Evolutionary conservation across 73 alveolate genomes (phyloP).

Genomic region (Durusdinium trenchii): DNA sequence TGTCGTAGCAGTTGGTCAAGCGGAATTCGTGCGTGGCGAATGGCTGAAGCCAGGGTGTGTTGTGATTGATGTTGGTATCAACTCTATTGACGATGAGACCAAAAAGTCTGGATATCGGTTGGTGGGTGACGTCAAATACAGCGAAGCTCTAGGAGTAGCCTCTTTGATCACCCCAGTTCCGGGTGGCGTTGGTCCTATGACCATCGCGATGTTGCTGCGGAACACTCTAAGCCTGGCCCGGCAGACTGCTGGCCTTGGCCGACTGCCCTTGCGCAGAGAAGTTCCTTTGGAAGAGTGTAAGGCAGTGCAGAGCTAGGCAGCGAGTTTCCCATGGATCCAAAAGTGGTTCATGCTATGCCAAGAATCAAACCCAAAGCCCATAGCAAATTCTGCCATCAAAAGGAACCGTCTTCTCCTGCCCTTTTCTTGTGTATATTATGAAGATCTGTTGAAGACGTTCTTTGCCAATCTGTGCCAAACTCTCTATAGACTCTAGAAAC

Average conservation of each 20-base stretch:
- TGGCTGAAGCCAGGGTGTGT: slow-evolving; percentile 87
- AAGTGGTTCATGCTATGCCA: no score
- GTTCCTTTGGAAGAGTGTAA: slow-evolving; percentile 24
- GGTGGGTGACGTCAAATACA: slow-evolving; percentile 88
- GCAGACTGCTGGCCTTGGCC: slow-evolving; percentile 63
- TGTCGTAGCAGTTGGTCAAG: slow-evolving; percentile 60
- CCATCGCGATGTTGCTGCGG: slow-evolving; percentile 75
- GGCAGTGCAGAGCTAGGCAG: no score
- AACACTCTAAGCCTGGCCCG: slow-evolving; percentile 75
- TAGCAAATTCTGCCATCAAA: no score
- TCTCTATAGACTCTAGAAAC: neutral
- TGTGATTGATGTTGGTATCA: slow-evolving; percentile 73
- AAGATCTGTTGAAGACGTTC: no score
- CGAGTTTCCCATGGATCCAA: no score
- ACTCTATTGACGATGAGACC: slow-evolving; percentile 73
- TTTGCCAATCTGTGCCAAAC: neutral
- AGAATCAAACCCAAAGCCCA: no score
- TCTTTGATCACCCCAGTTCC: slow-evolving; percentile 80
- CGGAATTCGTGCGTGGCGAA: slow-evolving; percentile 62
- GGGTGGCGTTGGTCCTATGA: slow-evolving; percentile 92
- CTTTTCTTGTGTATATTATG: no score
- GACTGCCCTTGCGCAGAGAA: slow-evolving; percentile 77
- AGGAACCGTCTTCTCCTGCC: no score
- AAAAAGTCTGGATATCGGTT: slow-evolving; percentile 67
- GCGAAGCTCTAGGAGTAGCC: slow-evolving; percentile 56